phyloP scores from a whole-genome alignment of 73 alveolate species.

The Paramecium primaurelia region DNA sequence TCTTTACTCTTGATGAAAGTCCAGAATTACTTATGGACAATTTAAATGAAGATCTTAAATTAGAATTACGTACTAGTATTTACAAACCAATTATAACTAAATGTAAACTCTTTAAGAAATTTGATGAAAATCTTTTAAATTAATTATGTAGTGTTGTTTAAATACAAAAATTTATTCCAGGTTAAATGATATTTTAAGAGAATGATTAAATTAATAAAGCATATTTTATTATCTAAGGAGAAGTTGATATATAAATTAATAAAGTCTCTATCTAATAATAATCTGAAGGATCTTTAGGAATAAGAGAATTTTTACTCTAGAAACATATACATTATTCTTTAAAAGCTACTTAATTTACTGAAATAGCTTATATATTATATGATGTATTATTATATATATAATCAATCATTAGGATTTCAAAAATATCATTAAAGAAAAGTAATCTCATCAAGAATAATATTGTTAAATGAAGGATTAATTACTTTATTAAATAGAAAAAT shows the following conservation, averaged over 20 bases:
- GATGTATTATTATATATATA: background rate
- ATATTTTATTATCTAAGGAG: background rate
- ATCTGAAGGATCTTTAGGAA: background rate
- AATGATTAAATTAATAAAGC: background rate
- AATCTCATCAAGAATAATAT: slow-evolving; percentile 3
- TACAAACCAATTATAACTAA: background rate
- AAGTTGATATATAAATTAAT: background rate
- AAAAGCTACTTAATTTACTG: background rate
- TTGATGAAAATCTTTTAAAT: background rate
- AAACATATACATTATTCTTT: background rate
- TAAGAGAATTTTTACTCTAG: background rate
- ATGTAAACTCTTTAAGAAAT: background rate
- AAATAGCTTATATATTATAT: background rate
- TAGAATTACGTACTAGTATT: background rate
- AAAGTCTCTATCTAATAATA: background rate
- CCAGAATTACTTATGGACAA: slow-evolving; percentile 15
- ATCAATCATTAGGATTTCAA: background rate
- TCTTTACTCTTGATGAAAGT: background rate
- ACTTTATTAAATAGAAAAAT: background rate
- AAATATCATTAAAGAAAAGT: background rate
- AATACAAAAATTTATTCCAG: slow-evolving; percentile 19
- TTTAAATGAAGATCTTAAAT: background rate
- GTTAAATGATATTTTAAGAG: background rate
- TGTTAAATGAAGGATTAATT: slow-evolving; percentile 19
- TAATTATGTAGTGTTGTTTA: background rate